A percentile compares a stretch with the other conserved stretches of the same genome.
Conservation (phyloP, 108 stramenopile genomes). For the Skeletonema potamos region DNA sequence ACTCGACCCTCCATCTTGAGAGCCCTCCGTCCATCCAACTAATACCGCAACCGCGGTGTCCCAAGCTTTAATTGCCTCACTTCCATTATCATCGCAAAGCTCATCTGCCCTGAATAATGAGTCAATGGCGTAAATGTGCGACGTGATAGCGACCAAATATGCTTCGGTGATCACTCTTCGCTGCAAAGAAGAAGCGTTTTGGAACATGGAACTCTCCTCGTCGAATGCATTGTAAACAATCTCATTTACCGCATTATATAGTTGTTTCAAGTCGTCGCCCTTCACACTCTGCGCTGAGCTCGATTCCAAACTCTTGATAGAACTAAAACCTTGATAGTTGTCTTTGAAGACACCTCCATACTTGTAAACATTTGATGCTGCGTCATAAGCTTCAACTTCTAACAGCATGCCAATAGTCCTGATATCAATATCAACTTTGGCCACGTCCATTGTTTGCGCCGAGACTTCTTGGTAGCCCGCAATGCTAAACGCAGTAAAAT, state of each 20-base stretch:
- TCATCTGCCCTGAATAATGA: not conserved
- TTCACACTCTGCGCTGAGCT: not conserved
- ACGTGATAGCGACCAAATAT: slow-evolving; percentile 7
- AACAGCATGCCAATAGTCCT: slow-evolving; percentile 46
- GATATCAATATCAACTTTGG: slow-evolving; percentile 60
- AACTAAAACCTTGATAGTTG: not conserved
- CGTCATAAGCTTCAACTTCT: slow-evolving; percentile 31
- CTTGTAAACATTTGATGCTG: slow-evolving; percentile 53
- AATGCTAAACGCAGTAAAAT: slow-evolving; percentile 37
- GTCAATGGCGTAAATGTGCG: not conserved
- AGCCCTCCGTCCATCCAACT: slow-evolving; percentile 62
- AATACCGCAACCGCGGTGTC: slow-evolving; percentile 54
- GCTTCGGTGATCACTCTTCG: slow-evolving; percentile 28
- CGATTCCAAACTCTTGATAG: slow-evolving; percentile 41
- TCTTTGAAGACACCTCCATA: slow-evolving; percentile 51
- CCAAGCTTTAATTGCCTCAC: slow-evolving; percentile 28
- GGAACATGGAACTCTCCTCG: slow-evolving; percentile 36
- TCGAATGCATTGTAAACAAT: slow-evolving; percentile 9
- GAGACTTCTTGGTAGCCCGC: slow-evolving; percentile 26
- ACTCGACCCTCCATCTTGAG: slow-evolving; percentile 1
- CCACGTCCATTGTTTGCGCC: not conserved
- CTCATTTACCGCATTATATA: not conserved
- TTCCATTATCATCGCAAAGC: not conserved
- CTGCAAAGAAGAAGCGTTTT: slow-evolving; percentile 24
- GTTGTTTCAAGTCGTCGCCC: slow-evolving; percentile 9